These are phyloP conservation scores for Francoa sonchifolia DNA, from an alignment of 441 rosid species.

Conservation along the genomic window DNA sequence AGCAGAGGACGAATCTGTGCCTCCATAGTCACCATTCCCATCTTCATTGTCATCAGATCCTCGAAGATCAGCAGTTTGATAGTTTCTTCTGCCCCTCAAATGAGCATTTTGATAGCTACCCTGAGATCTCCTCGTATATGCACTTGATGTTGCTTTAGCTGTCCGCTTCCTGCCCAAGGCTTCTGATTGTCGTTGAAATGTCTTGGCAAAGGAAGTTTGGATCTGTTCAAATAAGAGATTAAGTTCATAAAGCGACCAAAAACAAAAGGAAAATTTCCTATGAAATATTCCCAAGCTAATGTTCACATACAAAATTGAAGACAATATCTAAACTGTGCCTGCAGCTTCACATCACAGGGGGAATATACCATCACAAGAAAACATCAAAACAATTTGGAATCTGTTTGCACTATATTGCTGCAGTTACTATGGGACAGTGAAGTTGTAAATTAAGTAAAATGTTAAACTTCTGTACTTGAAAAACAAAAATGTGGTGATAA, in stretches of 20 bases:
- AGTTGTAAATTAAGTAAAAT: no score
- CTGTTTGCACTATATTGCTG: no score
- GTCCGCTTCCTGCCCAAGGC: slow-evolving; percentile 44
- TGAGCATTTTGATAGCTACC: slow-evolving; percentile 23
- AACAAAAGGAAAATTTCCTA: slow-evolving; percentile 8
- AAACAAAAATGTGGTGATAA: no score
- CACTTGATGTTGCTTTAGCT: slow-evolving; percentile 36
- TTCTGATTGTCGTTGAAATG: slow-evolving; percentile 50
- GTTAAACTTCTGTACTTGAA: no score
- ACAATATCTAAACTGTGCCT: no score
- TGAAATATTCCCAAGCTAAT: no score
- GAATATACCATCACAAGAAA: no score
- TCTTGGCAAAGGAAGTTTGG: slow-evolving; percentile 65
- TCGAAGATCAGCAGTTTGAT: slow-evolving; percentile 26
- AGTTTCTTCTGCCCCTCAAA: slow-evolving; percentile 36
- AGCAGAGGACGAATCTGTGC: slow-evolving; percentile 60
- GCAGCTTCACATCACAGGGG: no score
- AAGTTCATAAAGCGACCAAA: background rate
- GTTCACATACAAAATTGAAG: no score
- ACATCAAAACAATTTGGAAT: background rate
- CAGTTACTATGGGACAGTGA: no score
- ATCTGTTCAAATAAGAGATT: slow-evolving; percentile 32
- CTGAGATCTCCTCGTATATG: slow-evolving; percentile 30
- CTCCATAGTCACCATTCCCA: slow-evolving; percentile 37
- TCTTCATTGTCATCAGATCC: slow-evolving; percentile 47